Evolutionary conservation across 2,329 filamentous ascomycete species (phyloP).

Genomic region (Aspergillus bombycis): DNA sequence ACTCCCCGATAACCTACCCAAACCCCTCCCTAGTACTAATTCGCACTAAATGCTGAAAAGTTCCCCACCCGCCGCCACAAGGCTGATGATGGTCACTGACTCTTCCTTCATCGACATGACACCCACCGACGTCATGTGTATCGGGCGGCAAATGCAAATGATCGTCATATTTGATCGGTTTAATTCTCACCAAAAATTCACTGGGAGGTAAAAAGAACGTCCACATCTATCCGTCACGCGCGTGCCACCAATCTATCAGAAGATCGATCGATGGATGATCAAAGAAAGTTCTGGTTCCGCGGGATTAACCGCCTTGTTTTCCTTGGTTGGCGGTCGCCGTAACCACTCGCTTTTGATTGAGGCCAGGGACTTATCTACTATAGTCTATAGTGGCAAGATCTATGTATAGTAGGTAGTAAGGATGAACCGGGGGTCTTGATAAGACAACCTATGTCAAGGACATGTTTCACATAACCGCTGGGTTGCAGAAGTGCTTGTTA

Average conservation of each 20-base stretch:
- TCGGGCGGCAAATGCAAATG: background rate
- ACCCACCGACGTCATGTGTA: background rate
- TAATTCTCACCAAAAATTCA: background rate
- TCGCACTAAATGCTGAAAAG: background rate
- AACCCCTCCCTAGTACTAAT: background rate
- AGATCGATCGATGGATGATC: conserved; percentile 4
- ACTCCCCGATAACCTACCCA: background rate
- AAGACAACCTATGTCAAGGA: background rate
- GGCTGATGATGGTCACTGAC: background rate
- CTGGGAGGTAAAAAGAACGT: background rate
- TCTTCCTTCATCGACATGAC: background rate
- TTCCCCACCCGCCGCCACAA: background rate
- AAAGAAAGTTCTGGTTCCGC: conserved; percentile 13
- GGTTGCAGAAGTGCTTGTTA: background rate
- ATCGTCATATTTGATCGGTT: background rate
- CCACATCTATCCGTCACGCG: background rate
- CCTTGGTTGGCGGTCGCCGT: conserved; percentile 8
- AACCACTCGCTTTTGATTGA: background rate
- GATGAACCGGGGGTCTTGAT: background rate
- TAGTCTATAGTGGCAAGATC: background rate
- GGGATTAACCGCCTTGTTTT: conserved; percentile 20
- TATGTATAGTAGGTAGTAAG: background rate
- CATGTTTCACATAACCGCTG: conserved; percentile 3
- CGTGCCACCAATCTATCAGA: background rate
- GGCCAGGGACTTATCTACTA: too few species aligned